Percentiles rank a stretch among this genome's conserved stretches.
Conservation (phyloP, 2,329 filamentous ascomycete species). For the Trichothecium sympodiale region DNA sequence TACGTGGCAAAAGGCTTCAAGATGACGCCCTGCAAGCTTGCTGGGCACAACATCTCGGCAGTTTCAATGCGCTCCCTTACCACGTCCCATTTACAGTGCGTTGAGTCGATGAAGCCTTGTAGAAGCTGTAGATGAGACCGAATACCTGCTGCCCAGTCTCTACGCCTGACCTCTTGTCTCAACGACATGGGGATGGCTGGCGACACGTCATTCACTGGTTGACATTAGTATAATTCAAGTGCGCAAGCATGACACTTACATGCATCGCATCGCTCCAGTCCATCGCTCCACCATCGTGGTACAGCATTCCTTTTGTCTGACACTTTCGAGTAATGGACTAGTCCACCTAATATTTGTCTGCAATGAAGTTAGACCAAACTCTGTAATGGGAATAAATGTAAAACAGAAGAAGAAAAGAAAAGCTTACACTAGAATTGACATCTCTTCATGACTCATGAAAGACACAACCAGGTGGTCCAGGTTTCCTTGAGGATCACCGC, state of each 20-base stretch:
- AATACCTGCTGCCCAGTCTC: constrained; percentile 54
- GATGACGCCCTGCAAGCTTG: constrained; percentile 28
- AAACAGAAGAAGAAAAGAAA: too few species aligned
- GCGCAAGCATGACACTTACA: too few species aligned
- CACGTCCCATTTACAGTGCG: constrained; percentile 57
- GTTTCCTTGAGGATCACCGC: constrained; percentile 30
- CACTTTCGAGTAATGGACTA: constrained; percentile 23
- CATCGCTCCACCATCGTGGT: too few species aligned
- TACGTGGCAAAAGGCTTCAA: constrained; percentile 49
- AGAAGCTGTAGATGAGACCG: constrained; percentile 62
- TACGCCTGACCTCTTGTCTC: constrained; percentile 44
- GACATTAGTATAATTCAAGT: constrained; percentile 6
- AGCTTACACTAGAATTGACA: constrained; percentile 43
- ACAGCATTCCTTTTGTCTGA: too few species aligned
- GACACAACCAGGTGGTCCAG: constrained; percentile 48
- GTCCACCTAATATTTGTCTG: constrained; percentile 44
- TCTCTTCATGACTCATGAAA: constrained; percentile 49
- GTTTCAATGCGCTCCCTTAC: constrained; percentile 47
- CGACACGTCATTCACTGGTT: constrained; percentile 22
- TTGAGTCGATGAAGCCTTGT: constrained; percentile 57
- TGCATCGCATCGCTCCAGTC: too few species aligned
- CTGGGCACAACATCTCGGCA: constrained; percentile 28
- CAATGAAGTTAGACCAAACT: constrained; percentile 7
- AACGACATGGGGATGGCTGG: constrained; percentile 37
- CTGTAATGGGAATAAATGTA: too few species aligned